These are phyloP conservation scores for Phytophthora fragariae DNA, from an alignment of 352 stramenopile genomes.

Conservation along the genomic window DNA sequence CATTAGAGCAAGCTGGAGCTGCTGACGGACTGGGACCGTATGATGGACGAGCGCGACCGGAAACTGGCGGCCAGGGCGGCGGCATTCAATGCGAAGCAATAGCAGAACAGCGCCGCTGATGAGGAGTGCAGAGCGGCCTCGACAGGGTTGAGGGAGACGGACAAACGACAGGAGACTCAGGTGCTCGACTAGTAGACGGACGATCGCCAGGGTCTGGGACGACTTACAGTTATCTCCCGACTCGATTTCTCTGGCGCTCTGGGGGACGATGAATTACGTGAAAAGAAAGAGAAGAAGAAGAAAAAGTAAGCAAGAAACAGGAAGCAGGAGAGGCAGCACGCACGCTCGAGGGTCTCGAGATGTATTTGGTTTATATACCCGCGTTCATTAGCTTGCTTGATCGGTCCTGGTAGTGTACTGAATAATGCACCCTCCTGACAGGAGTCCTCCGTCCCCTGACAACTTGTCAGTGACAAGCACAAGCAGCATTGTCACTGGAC, in stretches of 20 bases:
- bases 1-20: conserved; percentile 78
- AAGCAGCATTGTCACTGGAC: too few species aligned
- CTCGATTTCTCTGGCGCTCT: conserved; percentile 6
- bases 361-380: conserved; percentile 45
- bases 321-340: conserved; percentile 23
- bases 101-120: conserved; percentile 14
- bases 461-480: too few species aligned
- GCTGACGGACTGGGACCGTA: conserved; percentile 82
- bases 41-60: conserved; percentile 85
- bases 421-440: too few species aligned
- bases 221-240: background rate
- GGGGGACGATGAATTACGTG: conserved; percentile 19
- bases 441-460: too few species aligned
- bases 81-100: conserved; percentile 45
- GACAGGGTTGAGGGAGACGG: conserved; percentile 9
- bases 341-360: conserved; percentile 35
- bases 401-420: background rate
- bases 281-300: conserved; percentile 12
- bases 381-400: conserved; percentile 30
- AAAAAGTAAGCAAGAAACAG: conserved; percentile 22
- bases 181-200: background rate
- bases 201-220: background rate
- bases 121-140: conserved; percentile 7
- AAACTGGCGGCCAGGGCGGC: conserved; percentile 59
- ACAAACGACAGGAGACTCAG: background rate